Conservation (phyloP, 345 rosid species). For the Brassica cretica region DNA sequence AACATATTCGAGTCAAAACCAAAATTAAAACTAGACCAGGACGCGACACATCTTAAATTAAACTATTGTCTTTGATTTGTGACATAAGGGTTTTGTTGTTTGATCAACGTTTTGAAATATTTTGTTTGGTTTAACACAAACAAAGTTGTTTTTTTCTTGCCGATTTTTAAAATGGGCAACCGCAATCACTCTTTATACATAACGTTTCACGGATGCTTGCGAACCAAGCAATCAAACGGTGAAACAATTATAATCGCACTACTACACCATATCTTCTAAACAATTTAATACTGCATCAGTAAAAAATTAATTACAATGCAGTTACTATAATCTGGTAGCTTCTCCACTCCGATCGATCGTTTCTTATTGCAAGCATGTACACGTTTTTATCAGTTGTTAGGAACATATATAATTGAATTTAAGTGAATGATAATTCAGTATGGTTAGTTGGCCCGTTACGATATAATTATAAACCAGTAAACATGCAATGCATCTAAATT, state of each 20-base stretch:
- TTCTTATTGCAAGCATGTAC: background rate
- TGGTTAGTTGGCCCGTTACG: background rate
- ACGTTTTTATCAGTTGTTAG: background rate
- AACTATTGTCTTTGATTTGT: background rate
- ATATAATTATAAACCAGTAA: background rate
- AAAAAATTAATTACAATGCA: background rate
- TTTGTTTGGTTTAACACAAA: background rate
- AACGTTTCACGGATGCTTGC: background rate
- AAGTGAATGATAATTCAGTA: background rate
- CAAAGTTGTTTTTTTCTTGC: background rate
- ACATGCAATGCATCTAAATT: slow-evolving; percentile 9
- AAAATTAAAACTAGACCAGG: background rate
- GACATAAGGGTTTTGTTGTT: background rate
- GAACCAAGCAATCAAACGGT: background rate
- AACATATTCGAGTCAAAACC: background rate
- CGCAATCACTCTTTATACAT: background rate
- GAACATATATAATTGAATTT: background rate
- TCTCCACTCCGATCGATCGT: background rate
- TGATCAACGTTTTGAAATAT: background rate
- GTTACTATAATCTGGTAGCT: background rate
- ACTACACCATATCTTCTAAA: background rate
- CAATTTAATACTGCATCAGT: background rate
- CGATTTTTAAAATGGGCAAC: background rate
- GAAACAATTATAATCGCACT: background rate
- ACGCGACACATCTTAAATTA: background rate